phyloP scores from a whole-genome alignment of 306 rosid genomes.

The Quercus mongolica region DNA sequence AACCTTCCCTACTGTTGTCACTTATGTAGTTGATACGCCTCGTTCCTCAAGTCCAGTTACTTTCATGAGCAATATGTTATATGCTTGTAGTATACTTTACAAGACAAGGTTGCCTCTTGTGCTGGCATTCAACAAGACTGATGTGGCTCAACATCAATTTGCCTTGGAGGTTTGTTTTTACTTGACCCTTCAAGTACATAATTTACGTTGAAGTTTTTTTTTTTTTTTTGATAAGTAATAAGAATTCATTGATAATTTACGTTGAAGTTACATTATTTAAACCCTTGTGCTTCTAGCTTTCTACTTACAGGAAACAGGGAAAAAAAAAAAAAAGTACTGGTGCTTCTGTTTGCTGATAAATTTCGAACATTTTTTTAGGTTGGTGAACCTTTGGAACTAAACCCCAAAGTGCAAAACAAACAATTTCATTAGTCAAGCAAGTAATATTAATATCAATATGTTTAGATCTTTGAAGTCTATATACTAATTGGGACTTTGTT shows the following conservation, averaged over 20 bases:
- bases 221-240: too few relatives aligned
- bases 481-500: too few relatives aligned
- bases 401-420: neutral
- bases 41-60: conserved; percentile 78
- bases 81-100: conserved; percentile 91
- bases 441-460: neutral
- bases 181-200: neutral
- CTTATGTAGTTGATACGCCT: conserved; percentile 86
- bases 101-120: conserved; percentile 87
- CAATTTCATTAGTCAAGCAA: neutral
- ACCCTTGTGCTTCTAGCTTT: conserved; percentile 1
- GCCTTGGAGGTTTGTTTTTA: conserved; percentile 75
- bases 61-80: conserved; percentile 97
- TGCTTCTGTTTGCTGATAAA: neutral
- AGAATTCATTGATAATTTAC: too few relatives aligned
- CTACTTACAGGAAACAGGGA: too few relatives aligned
- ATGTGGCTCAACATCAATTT: conserved; percentile 77
- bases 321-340: too few relatives aligned
- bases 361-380: neutral
- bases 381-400: neutral
- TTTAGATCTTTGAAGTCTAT: neutral
- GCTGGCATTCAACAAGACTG: conserved; percentile 82
- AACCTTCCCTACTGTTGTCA: conserved; percentile 85
- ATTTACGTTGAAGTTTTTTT: neutral
- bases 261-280: neutral